A percentile compares a stretch with the other conserved stretches of the same genome.
phyloP scores from a whole-genome alignment of 2,329 filamentous ascomycete genomes.

The Beauveria brongniartii region DNA sequence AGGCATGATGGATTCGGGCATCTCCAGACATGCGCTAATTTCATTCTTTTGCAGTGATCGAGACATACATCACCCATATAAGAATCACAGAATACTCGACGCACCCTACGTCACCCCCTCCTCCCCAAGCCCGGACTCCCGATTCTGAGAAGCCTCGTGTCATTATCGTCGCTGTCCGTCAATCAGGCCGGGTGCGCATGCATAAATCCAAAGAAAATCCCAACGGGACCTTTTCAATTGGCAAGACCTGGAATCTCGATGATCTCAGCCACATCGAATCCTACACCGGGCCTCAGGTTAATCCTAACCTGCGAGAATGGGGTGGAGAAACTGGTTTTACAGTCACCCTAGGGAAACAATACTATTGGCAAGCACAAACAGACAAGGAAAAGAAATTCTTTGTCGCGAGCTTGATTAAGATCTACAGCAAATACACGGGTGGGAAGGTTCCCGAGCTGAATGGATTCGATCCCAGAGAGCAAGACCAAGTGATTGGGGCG shows the following conservation, averaged over 20 bases:
- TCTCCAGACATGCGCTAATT: constrained; percentile 11
- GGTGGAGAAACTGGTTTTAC: constrained; percentile 77
- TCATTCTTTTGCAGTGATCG: constrained; percentile 32
- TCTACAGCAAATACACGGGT: constrained; percentile 92
- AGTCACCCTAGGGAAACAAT: constrained; percentile 85
- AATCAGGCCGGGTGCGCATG: constrained; percentile 85
- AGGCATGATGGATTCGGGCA: not conserved
- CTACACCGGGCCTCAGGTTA: constrained; percentile 55
- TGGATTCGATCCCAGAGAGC: constrained; percentile 75
- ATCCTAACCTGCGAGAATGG: constrained; percentile 60
- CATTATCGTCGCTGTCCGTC: constrained; percentile 88
- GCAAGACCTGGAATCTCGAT: constrained; percentile 96
- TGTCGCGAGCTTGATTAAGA: constrained; percentile 91
- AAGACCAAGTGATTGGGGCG: constrained; percentile 63
- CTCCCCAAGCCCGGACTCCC: constrained; percentile 61
- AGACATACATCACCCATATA: constrained; percentile 98
- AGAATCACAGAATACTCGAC: constrained; percentile 79
- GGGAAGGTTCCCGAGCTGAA: constrained; percentile 70
- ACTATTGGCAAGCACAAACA: constrained; percentile 93
- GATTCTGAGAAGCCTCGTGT: constrained; percentile 79
- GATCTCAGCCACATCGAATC: constrained; percentile 80
- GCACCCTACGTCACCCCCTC: constrained; percentile 76
- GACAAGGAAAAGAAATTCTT: constrained; percentile 98
- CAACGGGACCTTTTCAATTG: constrained; percentile 92
- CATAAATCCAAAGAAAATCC: constrained; percentile 96